Conservation (phyloP, 2,329 filamentous ascomycete species). For the Aspergillus arachidicola region DNA sequence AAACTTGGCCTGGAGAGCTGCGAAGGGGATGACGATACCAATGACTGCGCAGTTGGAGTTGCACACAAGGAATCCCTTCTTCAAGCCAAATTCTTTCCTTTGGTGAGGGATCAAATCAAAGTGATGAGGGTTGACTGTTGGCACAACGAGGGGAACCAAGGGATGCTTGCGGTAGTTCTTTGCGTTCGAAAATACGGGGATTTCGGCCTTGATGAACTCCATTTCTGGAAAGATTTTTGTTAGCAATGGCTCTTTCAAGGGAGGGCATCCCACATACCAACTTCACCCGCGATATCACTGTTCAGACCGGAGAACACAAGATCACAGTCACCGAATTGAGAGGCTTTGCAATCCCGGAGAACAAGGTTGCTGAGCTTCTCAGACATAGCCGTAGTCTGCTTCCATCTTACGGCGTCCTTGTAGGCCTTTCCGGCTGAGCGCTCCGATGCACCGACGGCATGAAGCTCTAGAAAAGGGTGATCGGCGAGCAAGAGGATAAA, state of each 20-base stretch:
- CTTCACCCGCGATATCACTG: constrained; percentile 86
- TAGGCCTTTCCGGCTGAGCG: constrained; percentile 92
- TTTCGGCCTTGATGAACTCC: constrained; percentile 84
- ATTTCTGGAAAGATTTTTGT: constrained; percentile 62
- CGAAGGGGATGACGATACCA: constrained; percentile 91
- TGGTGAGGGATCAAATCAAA: constrained; percentile 89
- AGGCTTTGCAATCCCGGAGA: constrained; percentile 80
- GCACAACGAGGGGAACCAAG: constrained; percentile 88
- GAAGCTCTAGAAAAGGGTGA: constrained; percentile 83
- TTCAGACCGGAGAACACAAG: constrained; percentile 92
- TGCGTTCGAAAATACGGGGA: constrained; percentile 94
- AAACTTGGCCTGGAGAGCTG: constrained; percentile 82
- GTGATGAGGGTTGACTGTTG: constrained; percentile 89
- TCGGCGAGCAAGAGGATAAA: constrained; percentile 90
- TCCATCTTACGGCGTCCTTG: constrained; percentile 92
- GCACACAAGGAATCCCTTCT: constrained; percentile 91
- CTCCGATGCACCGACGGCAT: constrained; percentile 86
- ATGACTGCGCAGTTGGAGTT: constrained; percentile 99
- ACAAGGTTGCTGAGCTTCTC: constrained; percentile 74
- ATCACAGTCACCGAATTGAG: constrained; percentile 86
- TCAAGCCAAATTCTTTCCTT: constrained; percentile 68
- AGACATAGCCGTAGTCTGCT: constrained; percentile 83
- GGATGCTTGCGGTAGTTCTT: constrained; percentile 95
- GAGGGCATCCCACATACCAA: constrained; percentile 63
- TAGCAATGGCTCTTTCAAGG: constrained; percentile 1